Conservation (phyloP, 495 filamentous ascomycete genomes). For the Penicillium arizonense region DNA sequence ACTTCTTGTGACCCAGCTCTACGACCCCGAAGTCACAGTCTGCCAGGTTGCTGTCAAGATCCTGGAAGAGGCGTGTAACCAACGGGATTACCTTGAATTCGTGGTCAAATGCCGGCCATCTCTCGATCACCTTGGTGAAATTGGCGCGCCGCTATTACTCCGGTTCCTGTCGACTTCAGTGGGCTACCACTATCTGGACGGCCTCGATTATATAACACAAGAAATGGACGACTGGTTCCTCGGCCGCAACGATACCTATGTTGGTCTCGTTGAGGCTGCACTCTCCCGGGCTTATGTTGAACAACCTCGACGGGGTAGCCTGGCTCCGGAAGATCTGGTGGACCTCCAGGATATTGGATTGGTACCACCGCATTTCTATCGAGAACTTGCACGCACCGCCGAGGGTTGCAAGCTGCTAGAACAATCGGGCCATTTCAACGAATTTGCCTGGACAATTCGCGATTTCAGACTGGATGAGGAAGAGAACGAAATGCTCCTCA, state of each 20-base stretch:
- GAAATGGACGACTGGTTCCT: constrained; percentile 99
- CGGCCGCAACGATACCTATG: constrained; percentile 92
- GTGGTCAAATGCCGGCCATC: constrained; percentile 96
- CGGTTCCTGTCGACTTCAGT: constrained; percentile 94
- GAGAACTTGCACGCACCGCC: constrained; percentile 86
- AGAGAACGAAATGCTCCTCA: constrained; percentile 83
- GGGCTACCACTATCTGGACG: constrained; percentile 96
- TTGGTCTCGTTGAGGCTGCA: constrained; percentile 90
- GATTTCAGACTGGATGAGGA: constrained; percentile 80
- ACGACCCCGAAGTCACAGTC: constrained; percentile 95
- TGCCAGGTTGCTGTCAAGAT: constrained; percentile 96
- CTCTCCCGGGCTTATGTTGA: constrained; percentile 84
- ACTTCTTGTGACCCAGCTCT: constrained; percentile 92
- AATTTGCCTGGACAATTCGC: constrained; percentile 84
- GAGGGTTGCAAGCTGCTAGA: constrained; percentile 88
- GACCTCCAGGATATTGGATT: constrained; percentile 60
- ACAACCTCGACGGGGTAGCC: constrained; percentile 40
- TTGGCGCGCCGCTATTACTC: constrained; percentile 88
- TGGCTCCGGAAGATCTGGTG: constrained; percentile 53
- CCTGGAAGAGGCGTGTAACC: constrained; percentile 94
- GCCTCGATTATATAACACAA: constrained; percentile 94
- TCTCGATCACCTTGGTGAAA: constrained; percentile 93
- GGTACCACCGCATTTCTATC: constrained; percentile 95
- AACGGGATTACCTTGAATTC: constrained; percentile 83
- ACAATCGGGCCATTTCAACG: constrained; percentile 92